Percentiles rank a stretch among this genome's conserved stretches.
phyloP scores from a whole-genome alignment of 805 yeast species.

The Metschnikowia continentalis region DNA sequence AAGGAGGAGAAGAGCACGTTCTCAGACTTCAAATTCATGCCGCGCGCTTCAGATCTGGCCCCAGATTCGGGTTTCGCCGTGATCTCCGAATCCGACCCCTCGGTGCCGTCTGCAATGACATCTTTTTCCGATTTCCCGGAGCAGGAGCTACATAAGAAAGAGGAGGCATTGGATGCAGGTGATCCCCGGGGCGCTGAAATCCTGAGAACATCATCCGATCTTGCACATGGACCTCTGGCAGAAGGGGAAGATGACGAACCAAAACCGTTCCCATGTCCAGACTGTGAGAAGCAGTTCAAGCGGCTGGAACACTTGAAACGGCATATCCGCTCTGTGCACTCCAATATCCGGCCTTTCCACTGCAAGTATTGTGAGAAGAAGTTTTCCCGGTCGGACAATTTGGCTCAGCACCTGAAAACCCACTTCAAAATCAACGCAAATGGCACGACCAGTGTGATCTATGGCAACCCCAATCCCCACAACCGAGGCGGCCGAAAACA shows the following conservation, averaged over 20 bases:
- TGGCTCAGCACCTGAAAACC: constrained; percentile 43
- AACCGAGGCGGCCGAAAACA: constrained; percentile 17
- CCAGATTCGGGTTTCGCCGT: constrained; percentile 2
- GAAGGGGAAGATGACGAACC: constrained; percentile 14
- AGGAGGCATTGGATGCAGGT: background rate
- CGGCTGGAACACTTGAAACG: constrained; percentile 42
- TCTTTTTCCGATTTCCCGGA: background rate
- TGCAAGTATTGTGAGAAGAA: constrained; percentile 44
- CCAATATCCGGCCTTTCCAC: constrained; percentile 43
- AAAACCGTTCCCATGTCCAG: constrained; percentile 36
- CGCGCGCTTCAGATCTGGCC: background rate
- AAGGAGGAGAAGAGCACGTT: constrained; percentile 5
- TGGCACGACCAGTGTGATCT: constrained; percentile 21
- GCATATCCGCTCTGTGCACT: constrained; percentile 41
- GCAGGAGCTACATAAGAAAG: background rate
- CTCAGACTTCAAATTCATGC: background rate
- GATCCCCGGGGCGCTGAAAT: background rate
- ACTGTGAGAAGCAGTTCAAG: constrained; percentile 41
- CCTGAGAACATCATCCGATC: background rate
- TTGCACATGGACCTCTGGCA: background rate
- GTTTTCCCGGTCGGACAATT: constrained; percentile 39
- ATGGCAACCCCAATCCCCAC: constrained; percentile 17
- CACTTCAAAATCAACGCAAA: constrained; percentile 32
- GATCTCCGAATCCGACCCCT: background rate
- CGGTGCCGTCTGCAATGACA: background rate